Percentiles rank a stretch among this genome's conserved stretches.
These are phyloP conservation scores for Kentomonas sorsogonicus DNA, from an alignment of 208 protist species.

Conservation along the genomic window DNA sequence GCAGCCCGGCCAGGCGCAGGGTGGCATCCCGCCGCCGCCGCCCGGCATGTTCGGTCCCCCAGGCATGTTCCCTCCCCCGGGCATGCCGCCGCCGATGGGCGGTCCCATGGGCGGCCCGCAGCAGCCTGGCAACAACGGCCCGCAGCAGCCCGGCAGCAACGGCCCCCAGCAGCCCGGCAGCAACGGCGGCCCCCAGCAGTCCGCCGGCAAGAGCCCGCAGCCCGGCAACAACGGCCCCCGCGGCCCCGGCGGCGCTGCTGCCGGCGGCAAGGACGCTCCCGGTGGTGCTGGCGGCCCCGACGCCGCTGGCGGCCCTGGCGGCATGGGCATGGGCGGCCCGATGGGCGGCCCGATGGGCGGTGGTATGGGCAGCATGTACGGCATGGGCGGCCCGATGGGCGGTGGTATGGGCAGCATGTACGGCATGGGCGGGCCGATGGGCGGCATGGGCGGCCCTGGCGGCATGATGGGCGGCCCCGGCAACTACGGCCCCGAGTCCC, in stretches of 20 bases:
- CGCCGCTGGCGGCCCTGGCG: constrained; percentile 2
- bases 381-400: constrained; percentile 13
- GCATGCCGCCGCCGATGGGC: too few species aligned
- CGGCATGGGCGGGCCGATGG: constrained; percentile 21
- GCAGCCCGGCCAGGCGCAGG: too few species aligned
- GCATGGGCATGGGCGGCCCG: constrained; percentile 14
- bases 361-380: constrained; percentile 2
- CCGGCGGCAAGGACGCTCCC: constrained; percentile 5
- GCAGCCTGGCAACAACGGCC: too few species aligned
- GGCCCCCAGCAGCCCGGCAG: too few species aligned
- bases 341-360: constrained; percentile 17
- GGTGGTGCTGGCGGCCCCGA: neutral
- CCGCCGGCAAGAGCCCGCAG: neutral
- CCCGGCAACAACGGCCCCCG: constrained; percentile 6
- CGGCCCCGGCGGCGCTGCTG: neutral
- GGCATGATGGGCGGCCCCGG: constrained; percentile 11
- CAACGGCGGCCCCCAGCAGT: too few species aligned
- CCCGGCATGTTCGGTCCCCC: too few species aligned
- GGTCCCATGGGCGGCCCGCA: too few species aligned
- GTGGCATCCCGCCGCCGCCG: too few species aligned
- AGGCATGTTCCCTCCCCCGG: too few species aligned
- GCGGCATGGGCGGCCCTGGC: constrained; percentile 15
- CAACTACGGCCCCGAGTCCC: constrained; percentile 9
- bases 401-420: neutral
- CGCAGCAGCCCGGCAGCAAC: too few species aligned